These are phyloP conservation scores for Beauveria bassiana DNA, from an alignment of 2,329 filamentous ascomycete species.

Conservation along the genomic window DNA sequence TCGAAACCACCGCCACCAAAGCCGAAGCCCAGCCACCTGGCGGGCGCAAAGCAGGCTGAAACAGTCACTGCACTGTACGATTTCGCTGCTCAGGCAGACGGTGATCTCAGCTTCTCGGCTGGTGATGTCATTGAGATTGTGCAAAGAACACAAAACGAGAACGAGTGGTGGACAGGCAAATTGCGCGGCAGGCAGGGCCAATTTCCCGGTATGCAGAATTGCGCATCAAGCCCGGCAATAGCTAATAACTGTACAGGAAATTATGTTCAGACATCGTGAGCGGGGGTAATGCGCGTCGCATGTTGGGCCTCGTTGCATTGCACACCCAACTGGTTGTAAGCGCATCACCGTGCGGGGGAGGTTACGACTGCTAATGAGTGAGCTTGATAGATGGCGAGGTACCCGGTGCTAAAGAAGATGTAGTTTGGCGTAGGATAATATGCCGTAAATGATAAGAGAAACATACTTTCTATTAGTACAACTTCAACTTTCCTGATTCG, in stretches of 20 bases:
- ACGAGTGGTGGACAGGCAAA: constrained; percentile 95
- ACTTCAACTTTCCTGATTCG: background rate
- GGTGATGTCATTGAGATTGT: constrained; percentile 90
- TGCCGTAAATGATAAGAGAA: background rate
- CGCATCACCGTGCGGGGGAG: background rate
- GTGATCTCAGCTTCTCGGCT: constrained; percentile 81
- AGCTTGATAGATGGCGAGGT: constrained; percentile 3
- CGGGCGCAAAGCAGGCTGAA: constrained; percentile 57
- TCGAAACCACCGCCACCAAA: constrained; percentile 66
- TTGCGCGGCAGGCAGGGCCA: constrained; percentile 76
- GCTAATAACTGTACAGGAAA: constrained; percentile 19
- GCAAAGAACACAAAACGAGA: constrained; percentile 74
- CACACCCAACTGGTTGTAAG: background rate
- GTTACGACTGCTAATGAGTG: background rate
- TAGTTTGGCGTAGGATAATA: constrained; percentile 6
- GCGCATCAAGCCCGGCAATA: background rate
- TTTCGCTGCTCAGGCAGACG: constrained; percentile 90
- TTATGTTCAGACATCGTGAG: constrained; percentile 8
- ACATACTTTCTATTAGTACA: background rate
- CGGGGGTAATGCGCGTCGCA: background rate
- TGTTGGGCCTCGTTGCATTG: background rate
- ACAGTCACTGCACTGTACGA: constrained; percentile 90
- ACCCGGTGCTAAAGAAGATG: background rate
- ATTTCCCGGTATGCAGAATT: constrained; percentile 69
- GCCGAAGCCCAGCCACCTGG: constrained; percentile 72